phyloP scores from a whole-genome alignment of 1,284 basidiomycete species.

The Irpex sp. region DNA sequence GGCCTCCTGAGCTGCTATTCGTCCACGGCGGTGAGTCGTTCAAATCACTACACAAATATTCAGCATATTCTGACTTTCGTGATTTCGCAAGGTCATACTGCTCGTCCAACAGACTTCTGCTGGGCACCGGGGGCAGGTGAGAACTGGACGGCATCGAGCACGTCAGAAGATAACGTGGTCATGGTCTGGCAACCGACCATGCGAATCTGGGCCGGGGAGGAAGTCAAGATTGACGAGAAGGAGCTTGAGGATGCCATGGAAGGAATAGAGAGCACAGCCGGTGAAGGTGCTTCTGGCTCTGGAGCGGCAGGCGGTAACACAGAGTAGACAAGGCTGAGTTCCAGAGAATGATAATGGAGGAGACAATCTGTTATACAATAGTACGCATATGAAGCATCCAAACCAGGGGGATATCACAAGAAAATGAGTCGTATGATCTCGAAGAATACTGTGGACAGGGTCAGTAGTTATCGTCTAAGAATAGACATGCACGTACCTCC shows the following conservation, averaged over 20 bases:
- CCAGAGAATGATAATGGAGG: neutral
- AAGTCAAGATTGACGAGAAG: conserved; percentile 71
- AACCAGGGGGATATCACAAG: conserved; percentile 37
- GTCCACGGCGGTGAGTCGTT: conserved; percentile 75
- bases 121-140: conserved; percentile 78
- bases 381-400: neutral
- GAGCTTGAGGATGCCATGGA: conserved; percentile 77
- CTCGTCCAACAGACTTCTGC: conserved; percentile 79
- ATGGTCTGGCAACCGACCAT: conserved; percentile 90
- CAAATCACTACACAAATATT: neutral
- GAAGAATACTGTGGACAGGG: conserved; percentile 53
- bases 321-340: conserved; percentile 4
- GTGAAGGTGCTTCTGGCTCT: conserved; percentile 6
- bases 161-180: conserved; percentile 83
- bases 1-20: conserved; percentile 91
- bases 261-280: conserved; percentile 50
- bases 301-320: conserved; percentile 9
- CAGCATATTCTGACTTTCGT: neutral
- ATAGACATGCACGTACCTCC: conserved; percentile 52
- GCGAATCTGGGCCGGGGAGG: conserved; percentile 83
- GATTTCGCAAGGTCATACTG: conserved; percentile 59
- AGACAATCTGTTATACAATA: conserved; percentile 14
- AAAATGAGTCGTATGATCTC: conserved; percentile 66
- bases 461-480: neutral
- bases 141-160: conserved; percentile 74